A percentile compares a stretch with the other conserved stretches of the same genome.
Evolutionary conservation across 208 protist genomes (phyloP).

Genomic region (Wallacemonas sp.): DNA sequence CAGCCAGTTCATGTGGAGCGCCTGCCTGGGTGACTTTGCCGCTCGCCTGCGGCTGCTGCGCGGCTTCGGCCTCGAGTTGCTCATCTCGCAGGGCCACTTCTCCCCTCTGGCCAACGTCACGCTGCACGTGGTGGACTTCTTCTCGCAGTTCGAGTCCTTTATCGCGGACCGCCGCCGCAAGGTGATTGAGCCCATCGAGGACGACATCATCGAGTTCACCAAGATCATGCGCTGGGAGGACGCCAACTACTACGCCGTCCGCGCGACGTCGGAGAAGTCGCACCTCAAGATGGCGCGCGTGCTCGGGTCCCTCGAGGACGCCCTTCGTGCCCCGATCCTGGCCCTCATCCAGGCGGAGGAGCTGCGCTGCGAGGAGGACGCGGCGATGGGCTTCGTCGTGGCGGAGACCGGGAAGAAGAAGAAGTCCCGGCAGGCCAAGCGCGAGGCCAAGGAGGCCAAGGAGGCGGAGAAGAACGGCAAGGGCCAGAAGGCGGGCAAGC

Average conservation of each 20-base stretch:
- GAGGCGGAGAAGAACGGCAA: slow-evolving; percentile 10
- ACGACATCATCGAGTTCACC: slow-evolving; percentile 87
- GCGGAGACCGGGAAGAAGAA: slow-evolving; percentile 15
- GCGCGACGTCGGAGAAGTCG: slow-evolving; percentile 94
- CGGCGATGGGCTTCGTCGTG: slow-evolving; percentile 65
- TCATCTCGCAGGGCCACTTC: slow-evolving; percentile 35
- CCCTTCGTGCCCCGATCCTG: slow-evolving; percentile 70
- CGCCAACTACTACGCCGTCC: slow-evolving; percentile 96
- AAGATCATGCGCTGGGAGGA: slow-evolving; percentile 94
- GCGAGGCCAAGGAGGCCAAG: slow-evolving; percentile 20
- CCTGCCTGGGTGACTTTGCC: slow-evolving; percentile 79
- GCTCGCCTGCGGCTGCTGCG: slow-evolving; percentile 65
- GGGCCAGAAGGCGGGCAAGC: slow-evolving; percentile 16
- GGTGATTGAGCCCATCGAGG: slow-evolving; percentile 72
- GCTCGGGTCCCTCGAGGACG: slow-evolving; percentile 69
- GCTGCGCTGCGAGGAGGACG: slow-evolving; percentile 83
- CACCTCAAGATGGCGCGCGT: slow-evolving; percentile 94
- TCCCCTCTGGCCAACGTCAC: slow-evolving; percentile 70
- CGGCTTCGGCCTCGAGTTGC: slow-evolving; percentile 70
- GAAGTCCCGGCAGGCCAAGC: slow-evolving; percentile 6
- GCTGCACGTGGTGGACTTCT: slow-evolving; percentile 86
- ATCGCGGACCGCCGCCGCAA: slow-evolving; percentile 39
- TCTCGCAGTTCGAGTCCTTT: slow-evolving; percentile 71
- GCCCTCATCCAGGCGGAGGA: slow-evolving; percentile 67
- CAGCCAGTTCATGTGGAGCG: slow-evolving; percentile 81